These are phyloP conservation scores for Camelina laxa DNA, from an alignment of 345 rosid genomes.

Conservation along the genomic window DNA sequence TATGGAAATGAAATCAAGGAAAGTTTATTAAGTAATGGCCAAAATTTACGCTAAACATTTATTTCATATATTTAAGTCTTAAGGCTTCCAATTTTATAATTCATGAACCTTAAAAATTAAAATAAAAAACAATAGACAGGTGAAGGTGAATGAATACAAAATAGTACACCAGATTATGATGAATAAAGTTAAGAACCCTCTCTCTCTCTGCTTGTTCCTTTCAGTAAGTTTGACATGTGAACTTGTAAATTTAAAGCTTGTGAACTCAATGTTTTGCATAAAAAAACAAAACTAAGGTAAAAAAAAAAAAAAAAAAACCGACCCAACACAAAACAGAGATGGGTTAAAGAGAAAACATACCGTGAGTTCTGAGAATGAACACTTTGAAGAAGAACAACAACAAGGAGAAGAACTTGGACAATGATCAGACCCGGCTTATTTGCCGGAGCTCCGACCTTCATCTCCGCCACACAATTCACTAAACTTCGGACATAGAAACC, in stretches of 20 bases:
- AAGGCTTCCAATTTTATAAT: neutral
- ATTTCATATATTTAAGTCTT: neutral
- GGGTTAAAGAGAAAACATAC: constrained; percentile 37
- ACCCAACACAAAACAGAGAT: constrained; percentile 38
- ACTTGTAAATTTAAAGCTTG: constrained; percentile 15
- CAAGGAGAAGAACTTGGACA: constrained; percentile 28
- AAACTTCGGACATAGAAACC: constrained; percentile 28
- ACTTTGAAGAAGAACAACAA: constrained; percentile 33
- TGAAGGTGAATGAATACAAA: constrained; percentile 15
- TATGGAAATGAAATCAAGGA: constrained; percentile 22
- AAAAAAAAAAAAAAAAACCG: neutral
- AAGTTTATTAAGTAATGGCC: constrained; percentile 6
- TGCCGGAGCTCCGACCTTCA: constrained; percentile 38
- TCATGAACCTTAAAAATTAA: neutral
- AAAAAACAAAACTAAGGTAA: neutral
- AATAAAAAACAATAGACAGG: neutral
- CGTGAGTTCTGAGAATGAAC: constrained; percentile 38
- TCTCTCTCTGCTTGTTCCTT: constrained; percentile 8
- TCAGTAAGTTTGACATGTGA: constrained; percentile 45
- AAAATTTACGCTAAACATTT: neutral
- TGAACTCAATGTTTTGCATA: constrained; percentile 10
- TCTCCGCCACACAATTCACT: constrained; percentile 29
- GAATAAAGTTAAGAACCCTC: constrained; percentile 23
- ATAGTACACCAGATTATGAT: constrained; percentile 30
- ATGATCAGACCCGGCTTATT: constrained; percentile 26